Evolutionary conservation across 2,329 filamentous ascomycete genomes (phyloP), one percentile per base, ranked within the genome.

Genomic region (Thelonectria blattea): DNA sequence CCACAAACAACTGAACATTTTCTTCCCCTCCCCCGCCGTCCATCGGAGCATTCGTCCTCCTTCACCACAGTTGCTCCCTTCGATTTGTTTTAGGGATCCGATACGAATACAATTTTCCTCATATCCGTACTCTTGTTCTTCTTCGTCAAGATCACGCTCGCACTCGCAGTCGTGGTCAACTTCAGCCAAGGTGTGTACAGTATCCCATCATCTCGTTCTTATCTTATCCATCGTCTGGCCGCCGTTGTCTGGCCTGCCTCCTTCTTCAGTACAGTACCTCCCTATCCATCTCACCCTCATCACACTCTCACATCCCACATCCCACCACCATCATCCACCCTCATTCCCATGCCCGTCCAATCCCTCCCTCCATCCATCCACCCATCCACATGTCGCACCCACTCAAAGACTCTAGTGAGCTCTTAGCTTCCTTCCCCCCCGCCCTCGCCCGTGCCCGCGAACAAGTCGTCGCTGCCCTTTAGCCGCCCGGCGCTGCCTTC

Each of bases 401-500:
- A 30, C 27, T 30, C 27, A 30, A 10, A 9, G 27, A 6, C 20
- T 30, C 45, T 47, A 47, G 45, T 50, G 34, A 48, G 17, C 53
- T 45, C 45, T 30, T 60, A 57, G 60, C 47, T 34, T n/a, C 20
- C 18, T 45, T n/a, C 56, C 57, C 43, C 62, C 57, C 65, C 60
- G 50, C 60, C 46, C 42, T 52, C 43, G 39, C 32, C 48, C 41
- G 53, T 43, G 41, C 32, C 49, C 30, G 45, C 54, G 56, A 37
- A 61, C 67, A 68, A 61, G 58, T 61, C 58, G 54, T 53, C 64
- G 58, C 61, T 27, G 46, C 37, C 56, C 63, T 63, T 58, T 69
- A 69, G 65, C 67, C 67, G 67, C 67, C 67, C 67, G 64, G 58
- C 55, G 46, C 30, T 60, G 51, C 34, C 64, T 70, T 65, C 49